Conservation (phyloP, 2,329 filamentous ascomycete species). For the Diaporthe aspalathi region DNA sequence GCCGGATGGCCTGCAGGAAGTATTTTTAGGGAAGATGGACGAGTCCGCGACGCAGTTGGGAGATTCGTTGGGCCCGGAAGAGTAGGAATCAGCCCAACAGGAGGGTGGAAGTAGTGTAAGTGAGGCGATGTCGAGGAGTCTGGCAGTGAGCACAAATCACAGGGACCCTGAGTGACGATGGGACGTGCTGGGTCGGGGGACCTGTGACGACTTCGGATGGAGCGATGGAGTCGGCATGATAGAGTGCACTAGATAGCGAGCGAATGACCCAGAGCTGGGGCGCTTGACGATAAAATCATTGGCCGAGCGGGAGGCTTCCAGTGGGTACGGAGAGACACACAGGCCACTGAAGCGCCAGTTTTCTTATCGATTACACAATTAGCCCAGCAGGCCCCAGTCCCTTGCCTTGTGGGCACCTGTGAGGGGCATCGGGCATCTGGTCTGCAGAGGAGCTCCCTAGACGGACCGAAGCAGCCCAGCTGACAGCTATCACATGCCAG, state of each 20-base stretch:
- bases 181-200: slow-evolving; percentile 4
- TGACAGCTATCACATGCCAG: slow-evolving; percentile 35
- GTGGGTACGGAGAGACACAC: slow-evolving; percentile 4
- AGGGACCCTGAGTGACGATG: slow-evolving; percentile 13
- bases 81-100: neutral
- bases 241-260: slow-evolving; percentile 14
- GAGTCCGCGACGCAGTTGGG: slow-evolving; percentile 12
- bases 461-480: neutral
- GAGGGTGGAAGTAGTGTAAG: neutral
- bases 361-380: slow-evolving; percentile 35
- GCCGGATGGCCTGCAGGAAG: neutral
- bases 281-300: slow-evolving; percentile 14
- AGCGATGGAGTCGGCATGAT: slow-evolving; percentile 16
- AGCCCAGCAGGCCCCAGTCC: neutral
- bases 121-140: neutral
- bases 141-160: neutral
- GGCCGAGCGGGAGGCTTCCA: neutral
- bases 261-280: slow-evolving; percentile 22
- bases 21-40: slow-evolving; percentile 25
- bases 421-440: too few species aligned
- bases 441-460: neutral
- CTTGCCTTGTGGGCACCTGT: too few species aligned
- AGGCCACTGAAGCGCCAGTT: slow-evolving; percentile 12
- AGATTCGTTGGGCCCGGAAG: neutral
- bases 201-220: slow-evolving; percentile 26